phyloP scores from a whole-genome alignment of 371 early-diverging fungal genomes.

The Mucor ambiguus region DNA sequence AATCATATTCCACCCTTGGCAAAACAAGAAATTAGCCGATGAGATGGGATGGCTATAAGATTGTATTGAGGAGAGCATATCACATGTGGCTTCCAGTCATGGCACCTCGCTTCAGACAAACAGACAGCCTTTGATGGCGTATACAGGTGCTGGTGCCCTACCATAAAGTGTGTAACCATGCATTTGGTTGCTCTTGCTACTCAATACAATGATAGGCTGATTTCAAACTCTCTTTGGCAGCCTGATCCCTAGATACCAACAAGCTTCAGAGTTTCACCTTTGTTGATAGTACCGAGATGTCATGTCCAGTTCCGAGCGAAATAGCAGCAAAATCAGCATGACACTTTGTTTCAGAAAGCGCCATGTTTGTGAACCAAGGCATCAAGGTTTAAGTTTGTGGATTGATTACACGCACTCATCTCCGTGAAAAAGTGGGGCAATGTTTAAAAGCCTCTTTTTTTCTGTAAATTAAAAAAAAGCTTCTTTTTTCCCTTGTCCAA shows the following conservation, averaged over 20 bases:
- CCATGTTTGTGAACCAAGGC: neutral
- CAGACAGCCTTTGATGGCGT: neutral
- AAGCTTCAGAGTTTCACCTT: neutral
- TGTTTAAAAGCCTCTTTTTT: slow-evolving; percentile 3
- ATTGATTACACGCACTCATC: too few relatives aligned
- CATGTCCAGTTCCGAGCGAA: neutral
- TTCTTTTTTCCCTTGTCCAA: slow-evolving; percentile 2
- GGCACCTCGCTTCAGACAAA: too few relatives aligned
- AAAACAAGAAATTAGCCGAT: neutral
- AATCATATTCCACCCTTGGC: neutral
- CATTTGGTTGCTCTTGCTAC: neutral
- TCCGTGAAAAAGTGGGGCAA: neutral
- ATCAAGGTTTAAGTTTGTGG: neutral
- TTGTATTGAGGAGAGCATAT: too few relatives aligned
- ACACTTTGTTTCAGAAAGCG: slow-evolving; percentile 3
- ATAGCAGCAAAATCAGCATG: neutral
- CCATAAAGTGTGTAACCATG: neutral
- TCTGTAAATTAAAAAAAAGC: too few relatives aligned
- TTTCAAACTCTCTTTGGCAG: neutral
- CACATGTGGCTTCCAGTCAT: too few relatives aligned
- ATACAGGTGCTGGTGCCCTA: neutral
- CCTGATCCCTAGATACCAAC: neutral
- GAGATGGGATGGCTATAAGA: neutral
- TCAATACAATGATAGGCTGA: neutral
- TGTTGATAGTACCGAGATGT: neutral